Conservation (phyloP, 441 rosid genomes). For the Kokia cookei region DNA sequence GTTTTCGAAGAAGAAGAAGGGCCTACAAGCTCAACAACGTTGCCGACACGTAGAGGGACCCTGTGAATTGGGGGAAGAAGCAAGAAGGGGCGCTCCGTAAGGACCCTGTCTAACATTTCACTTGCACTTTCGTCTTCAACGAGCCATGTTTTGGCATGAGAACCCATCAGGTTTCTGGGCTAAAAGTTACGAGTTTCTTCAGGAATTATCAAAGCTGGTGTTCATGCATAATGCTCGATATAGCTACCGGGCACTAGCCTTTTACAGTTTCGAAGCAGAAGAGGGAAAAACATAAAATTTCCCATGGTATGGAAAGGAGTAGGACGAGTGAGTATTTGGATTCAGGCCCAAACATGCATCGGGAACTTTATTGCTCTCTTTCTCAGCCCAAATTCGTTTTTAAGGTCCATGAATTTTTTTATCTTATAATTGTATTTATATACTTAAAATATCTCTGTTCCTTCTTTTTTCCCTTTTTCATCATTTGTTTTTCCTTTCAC, state of each 20-base stretch:
- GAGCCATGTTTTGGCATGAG: slow-evolving; percentile 39
- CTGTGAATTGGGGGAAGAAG: slow-evolving; percentile 62
- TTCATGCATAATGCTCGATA: not conserved
- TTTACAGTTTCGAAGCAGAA: not conserved
- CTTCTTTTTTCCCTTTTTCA: no score
- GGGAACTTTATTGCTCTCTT: not conserved
- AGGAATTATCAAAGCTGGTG: not conserved
- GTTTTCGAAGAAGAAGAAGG: slow-evolving; percentile 78
- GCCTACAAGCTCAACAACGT: slow-evolving; percentile 70
- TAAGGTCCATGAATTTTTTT: not conserved
- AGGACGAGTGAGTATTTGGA: not conserved
- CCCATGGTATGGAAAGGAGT: not conserved
- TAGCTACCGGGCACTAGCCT: not conserved
- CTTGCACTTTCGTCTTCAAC: slow-evolving; percentile 56
- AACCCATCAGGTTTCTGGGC: not conserved
- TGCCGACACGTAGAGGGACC: slow-evolving; percentile 66
- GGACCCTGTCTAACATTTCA: slow-evolving; percentile 57
- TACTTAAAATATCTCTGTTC: no score
- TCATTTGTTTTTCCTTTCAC: no score
- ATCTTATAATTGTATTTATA: no score
- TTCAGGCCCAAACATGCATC: not conserved
- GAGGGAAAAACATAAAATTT: not conserved
- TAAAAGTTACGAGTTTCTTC: not conserved
- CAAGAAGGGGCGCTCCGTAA: slow-evolving; percentile 34
- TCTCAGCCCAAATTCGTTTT: not conserved